Conservation (phyloP, 2,329 filamentous ascomycete genomes). For the Microcyclospora pomicola region DNA sequence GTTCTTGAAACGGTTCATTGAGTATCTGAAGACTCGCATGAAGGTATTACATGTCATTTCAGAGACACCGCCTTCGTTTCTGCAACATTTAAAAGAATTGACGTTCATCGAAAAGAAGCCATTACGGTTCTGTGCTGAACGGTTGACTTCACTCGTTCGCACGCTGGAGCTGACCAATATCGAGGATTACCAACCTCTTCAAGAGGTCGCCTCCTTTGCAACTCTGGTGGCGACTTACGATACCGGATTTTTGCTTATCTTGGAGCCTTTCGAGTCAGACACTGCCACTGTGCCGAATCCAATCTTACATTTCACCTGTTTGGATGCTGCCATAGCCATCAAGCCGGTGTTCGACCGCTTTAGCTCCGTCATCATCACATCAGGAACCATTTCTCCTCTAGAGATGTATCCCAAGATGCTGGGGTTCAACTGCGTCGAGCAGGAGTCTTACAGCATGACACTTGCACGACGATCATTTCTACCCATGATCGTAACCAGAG, state of each 20-base stretch:
- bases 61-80: constrained; percentile 86
- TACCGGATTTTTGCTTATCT: constrained; percentile 84
- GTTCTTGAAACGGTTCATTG: constrained; percentile 91
- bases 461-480: constrained; percentile 87
- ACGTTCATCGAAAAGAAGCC: constrained; percentile 98
- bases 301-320: constrained; percentile 89
- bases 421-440: constrained; percentile 78
- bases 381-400: constrained; percentile 86
- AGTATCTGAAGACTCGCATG: constrained; percentile 92
- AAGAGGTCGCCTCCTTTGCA: constrained; percentile 95
- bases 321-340: constrained; percentile 95
- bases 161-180: constrained; percentile 95
- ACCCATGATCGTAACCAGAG: constrained; percentile 92
- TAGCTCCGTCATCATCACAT: constrained; percentile 95
- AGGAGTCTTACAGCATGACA: constrained; percentile 97
- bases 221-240: constrained; percentile 95
- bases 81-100: constrained; percentile 82
- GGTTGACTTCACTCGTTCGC: constrained; percentile 82
- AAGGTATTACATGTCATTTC: constrained; percentile 96
- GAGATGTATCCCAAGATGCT: constrained; percentile 99
- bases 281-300: constrained; percentile 92
- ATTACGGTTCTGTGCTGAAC: constrained; percentile 83
- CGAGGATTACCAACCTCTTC: constrained; percentile 90
- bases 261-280: constrained; percentile 95
- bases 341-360: constrained; percentile 96